Conservation (phyloP, 1,284 basidiomycete genomes). For the Ustilago sp. region DNA sequence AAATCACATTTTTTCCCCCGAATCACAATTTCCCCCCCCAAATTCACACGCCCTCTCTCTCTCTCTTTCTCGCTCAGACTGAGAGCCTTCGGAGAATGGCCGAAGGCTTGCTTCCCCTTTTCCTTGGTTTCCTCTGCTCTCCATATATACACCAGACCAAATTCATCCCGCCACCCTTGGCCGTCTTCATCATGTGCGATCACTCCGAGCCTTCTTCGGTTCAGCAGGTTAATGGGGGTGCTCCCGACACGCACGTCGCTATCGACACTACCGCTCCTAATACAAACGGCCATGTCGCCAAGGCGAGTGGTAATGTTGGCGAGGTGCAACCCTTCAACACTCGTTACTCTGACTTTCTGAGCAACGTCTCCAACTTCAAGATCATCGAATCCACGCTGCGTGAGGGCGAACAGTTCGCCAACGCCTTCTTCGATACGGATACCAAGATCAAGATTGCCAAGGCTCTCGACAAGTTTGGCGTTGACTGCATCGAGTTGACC, state of each 20-base stretch:
- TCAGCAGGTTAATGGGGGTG: constrained; percentile 59
- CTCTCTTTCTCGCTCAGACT: too few relatives aligned
- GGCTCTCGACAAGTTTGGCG: constrained; percentile 76
- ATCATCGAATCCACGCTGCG: constrained; percentile 97
- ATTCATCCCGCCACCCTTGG: not conserved
- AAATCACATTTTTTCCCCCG: too few relatives aligned
- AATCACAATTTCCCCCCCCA: too few relatives aligned
- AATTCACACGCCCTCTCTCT: too few relatives aligned
- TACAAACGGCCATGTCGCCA: constrained; percentile 32
- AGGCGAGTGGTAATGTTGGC: constrained; percentile 48
- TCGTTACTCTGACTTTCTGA: constrained; percentile 65
- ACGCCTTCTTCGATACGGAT: constrained; percentile 99
- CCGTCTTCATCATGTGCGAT: constrained; percentile 54
- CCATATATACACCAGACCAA: not conserved
- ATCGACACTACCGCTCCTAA: constrained; percentile 56
- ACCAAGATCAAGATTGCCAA: constrained; percentile 99
- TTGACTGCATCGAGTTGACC: constrained; percentile 99
- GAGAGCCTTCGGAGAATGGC: constrained; percentile 18
- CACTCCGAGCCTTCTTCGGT: constrained; percentile 48
- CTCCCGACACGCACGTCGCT: constrained; percentile 61
- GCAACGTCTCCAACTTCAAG: constrained; percentile 71
- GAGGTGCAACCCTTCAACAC: constrained; percentile 56
- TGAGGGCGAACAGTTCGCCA: constrained; percentile 98
- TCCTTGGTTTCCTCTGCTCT: not conserved
- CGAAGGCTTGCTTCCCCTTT: constrained; percentile 15